phyloP scores from a whole-genome alignment of 2,329 filamentous ascomycete genomes.

The Acarospora socialis region DNA sequence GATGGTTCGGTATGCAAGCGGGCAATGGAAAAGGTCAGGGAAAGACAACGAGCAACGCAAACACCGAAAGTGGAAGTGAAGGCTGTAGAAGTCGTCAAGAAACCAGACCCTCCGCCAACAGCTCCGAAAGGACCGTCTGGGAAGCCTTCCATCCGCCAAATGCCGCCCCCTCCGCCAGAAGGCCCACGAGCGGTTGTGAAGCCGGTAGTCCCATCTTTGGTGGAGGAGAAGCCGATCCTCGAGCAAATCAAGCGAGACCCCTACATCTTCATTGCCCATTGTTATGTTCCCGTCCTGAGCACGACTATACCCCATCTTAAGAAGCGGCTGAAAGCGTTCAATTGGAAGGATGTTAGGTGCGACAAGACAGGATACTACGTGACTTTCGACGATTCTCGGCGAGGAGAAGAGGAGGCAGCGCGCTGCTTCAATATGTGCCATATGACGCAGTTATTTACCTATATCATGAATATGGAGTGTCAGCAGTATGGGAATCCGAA shows the following conservation, averaged over 20 bases:
- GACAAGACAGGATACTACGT: slow-evolving; percentile 85
- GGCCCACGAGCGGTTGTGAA: slow-evolving; percentile 26
- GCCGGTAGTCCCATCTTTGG: slow-evolving; percentile 27
- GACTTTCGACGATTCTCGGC: slow-evolving; percentile 65
- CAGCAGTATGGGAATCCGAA: slow-evolving; percentile 53
- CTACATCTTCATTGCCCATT: slow-evolving; percentile 79
- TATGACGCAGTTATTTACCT: slow-evolving; percentile 77
- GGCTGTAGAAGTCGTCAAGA: slow-evolving; percentile 24
- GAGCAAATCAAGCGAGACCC: slow-evolving; percentile 62
- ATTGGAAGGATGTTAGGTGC: slow-evolving; percentile 66
- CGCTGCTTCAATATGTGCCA: slow-evolving; percentile 68
- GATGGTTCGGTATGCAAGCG: slow-evolving; percentile 71
- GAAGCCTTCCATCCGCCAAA: slow-evolving; percentile 26
- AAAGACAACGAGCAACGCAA: slow-evolving; percentile 50
- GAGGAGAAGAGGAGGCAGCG: slow-evolving; percentile 66
- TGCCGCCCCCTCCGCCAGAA: slow-evolving; percentile 12
- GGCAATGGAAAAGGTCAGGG: slow-evolving; percentile 61
- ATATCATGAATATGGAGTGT: slow-evolving; percentile 81
- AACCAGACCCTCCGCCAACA: slow-evolving; percentile 58
- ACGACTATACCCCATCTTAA: slow-evolving; percentile 82
- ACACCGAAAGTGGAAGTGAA: slow-evolving; percentile 29
- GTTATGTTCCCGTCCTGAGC: slow-evolving; percentile 71
- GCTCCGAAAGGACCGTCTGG: slow-evolving; percentile 75
- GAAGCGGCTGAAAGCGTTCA: slow-evolving; percentile 71
- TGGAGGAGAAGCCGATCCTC: slow-evolving; percentile 54